Evolutionary conservation across 2,329 filamentous ascomycete species (phyloP).

Genomic region (Pleomassaria siparia): DNA sequence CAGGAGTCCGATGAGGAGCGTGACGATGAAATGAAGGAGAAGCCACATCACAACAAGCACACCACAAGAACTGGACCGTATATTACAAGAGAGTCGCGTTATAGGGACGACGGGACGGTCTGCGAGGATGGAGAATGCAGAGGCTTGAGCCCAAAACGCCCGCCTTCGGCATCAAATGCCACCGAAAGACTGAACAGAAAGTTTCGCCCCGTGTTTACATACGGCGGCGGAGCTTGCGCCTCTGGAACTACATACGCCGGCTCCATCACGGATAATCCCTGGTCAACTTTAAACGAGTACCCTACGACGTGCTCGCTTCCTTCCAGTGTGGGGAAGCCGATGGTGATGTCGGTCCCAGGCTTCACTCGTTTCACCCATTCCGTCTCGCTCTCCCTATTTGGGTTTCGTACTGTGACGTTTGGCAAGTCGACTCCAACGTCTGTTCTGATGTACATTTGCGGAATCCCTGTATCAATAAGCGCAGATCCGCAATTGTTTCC

Average conservation of each 20-base stretch:
- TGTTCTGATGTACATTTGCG: constrained; percentile 39
- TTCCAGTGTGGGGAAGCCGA: constrained; percentile 27
- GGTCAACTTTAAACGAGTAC: constrained; percentile 33
- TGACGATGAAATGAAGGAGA: constrained; percentile 35
- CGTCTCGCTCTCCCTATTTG: constrained; percentile 27
- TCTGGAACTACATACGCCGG: constrained; percentile 33
- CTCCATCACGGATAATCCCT: constrained; percentile 21
- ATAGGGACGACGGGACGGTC: neutral
- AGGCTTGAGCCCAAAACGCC: constrained; percentile 34
- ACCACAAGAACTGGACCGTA: neutral
- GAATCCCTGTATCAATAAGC: constrained; percentile 37
- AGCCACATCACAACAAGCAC: constrained; percentile 5
- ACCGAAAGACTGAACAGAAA: constrained; percentile 36
- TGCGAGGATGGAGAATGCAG: neutral
- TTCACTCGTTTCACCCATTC: constrained; percentile 34
- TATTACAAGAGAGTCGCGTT: neutral
- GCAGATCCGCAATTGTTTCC: constrained; percentile 25
- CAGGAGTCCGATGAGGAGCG: constrained; percentile 35
- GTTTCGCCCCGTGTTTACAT: constrained; percentile 38
- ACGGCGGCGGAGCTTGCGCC: constrained; percentile 23
- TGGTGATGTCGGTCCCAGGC: constrained; percentile 28
- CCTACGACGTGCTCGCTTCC: constrained; percentile 12
- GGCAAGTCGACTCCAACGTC: constrained; percentile 29
- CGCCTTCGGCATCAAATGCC: constrained; percentile 36
- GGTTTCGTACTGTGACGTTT: constrained; percentile 32